These are phyloP conservation scores for Leccinum subfulvum DNA, from an alignment of 1,284 basidiomycete species.

Conservation along the genomic window DNA sequence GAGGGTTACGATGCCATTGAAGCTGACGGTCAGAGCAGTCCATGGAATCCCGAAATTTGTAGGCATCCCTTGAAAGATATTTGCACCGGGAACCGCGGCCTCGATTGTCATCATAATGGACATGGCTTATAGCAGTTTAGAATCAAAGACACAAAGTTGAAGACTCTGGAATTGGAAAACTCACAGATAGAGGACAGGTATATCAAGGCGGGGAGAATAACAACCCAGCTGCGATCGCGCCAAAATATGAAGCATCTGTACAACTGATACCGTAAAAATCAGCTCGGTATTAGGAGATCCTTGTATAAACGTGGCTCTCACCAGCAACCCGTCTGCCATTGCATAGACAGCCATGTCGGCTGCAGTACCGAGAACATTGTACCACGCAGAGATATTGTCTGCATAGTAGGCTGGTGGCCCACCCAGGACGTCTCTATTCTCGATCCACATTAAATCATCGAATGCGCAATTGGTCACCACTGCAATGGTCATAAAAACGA, in stretches of 20 bases:
- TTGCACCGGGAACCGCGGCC: constrained; percentile 1
- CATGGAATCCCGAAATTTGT: constrained; percentile 2
- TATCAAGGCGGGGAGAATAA: background rate
- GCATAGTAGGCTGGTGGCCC: constrained; percentile 1
- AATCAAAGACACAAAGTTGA: background rate
- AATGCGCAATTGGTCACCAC: constrained; percentile 4
- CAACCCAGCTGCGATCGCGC: constrained; percentile 1
- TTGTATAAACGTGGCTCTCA: background rate
- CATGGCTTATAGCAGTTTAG: background rate
- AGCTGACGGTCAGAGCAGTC: constrained; percentile 7
- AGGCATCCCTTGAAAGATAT: constrained; percentile 4
- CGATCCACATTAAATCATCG: constrained; percentile 8
- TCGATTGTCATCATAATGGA: constrained; percentile 2
- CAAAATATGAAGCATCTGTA: constrained; percentile 8
- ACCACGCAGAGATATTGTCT: constrained; percentile 5
- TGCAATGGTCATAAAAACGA: constrained; percentile 4
- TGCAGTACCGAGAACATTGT: constrained; percentile 3
- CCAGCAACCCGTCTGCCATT: constrained; percentile 10
- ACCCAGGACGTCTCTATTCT: constrained; percentile 2
- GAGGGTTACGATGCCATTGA: constrained; percentile 5
- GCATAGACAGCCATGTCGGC: constrained; percentile 2
- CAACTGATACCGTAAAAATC: background rate
- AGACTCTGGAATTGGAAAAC: background rate
- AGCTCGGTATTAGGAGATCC: background rate
- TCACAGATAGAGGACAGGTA: constrained; percentile 2